Percentiles rank a stretch among this genome's conserved stretches.
Evolutionary conservation across 768 basidiomycete genomes (phyloP).

Genomic region (Mycena sanguinolenta): DNA sequence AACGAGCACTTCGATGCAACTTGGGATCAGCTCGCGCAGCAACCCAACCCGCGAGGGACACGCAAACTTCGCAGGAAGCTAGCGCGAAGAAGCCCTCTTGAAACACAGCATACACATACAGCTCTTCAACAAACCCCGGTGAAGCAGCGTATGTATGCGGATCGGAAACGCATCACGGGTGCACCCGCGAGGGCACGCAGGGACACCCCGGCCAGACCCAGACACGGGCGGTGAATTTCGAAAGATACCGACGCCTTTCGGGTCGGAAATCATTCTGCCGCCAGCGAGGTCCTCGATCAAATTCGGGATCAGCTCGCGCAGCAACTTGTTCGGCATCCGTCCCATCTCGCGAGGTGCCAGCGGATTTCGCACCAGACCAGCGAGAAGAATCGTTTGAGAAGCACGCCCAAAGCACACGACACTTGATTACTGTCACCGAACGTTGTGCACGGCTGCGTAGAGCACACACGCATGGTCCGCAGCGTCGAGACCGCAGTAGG

Average conservation of each 20-base stretch:
- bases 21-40: not conserved
- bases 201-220: not conserved
- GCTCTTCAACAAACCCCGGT: no score
- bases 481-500: slow-evolving; percentile 3
- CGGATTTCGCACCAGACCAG: not conserved
- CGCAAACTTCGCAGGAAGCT: not conserved
- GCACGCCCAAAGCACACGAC: not conserved
- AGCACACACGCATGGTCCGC: slow-evolving; percentile 11
- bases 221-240: not conserved
- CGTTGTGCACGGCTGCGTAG: no score
- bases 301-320: not conserved
- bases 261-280: not conserved
- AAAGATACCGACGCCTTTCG: not conserved
- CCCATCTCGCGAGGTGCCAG: not conserved
- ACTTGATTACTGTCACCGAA: not conserved
- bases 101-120: no score
- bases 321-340: not conserved
- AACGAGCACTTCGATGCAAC: not conserved
- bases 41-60: not conserved
- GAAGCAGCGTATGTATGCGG: no score
- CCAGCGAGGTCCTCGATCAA: no score
- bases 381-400: not conserved
- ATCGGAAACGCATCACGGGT: not conserved
- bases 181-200: not conserved
- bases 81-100: not conserved